Percentiles rank a stretch among this genome's conserved stretches.
Conservation (phyloP, 2,329 filamentous ascomycete genomes). For the Elsinoe ampelina region DNA sequence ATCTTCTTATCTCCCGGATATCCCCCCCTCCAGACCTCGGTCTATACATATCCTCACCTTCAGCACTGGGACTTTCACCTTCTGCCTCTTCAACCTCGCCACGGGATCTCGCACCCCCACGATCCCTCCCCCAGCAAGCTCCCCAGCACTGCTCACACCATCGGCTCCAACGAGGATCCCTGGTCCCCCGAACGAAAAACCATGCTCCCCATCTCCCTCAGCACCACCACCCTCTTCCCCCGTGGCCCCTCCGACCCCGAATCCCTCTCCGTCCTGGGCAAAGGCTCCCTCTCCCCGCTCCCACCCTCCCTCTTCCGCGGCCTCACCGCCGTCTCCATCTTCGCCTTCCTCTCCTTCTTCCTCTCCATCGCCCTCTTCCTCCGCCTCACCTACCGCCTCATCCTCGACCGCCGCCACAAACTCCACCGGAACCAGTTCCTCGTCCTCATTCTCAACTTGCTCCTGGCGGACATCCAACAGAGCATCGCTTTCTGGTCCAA, state of each 20-base stretch:
- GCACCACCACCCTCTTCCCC: neutral
- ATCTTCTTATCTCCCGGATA: neutral
- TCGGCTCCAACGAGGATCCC: neutral
- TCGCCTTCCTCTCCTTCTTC: constrained; percentile 40
- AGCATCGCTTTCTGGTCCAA: constrained; percentile 55
- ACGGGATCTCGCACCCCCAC: neutral
- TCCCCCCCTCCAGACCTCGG: neutral
- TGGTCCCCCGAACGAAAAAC: neutral
- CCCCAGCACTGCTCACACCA: too few species aligned
- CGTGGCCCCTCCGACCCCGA: neutral
- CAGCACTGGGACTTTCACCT: neutral
- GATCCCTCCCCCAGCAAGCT: too few species aligned
- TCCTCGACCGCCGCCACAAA: constrained; percentile 28
- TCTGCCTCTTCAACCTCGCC: neutral
- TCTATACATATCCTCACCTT: neutral
- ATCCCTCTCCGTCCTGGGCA: neutral
- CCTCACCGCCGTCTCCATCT: constrained; percentile 36
- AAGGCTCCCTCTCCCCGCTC: constrained; percentile 25
- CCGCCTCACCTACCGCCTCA: constrained; percentile 39
- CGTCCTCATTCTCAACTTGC: constrained; percentile 57
- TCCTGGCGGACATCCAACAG: constrained; percentile 59
- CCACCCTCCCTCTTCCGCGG: constrained; percentile 31
- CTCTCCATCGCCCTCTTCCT: constrained; percentile 35
- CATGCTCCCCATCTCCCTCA: constrained; percentile 4
- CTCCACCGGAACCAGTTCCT: constrained; percentile 52